A percentile compares a stretch with the other conserved stretches of the same genome.
phyloP scores from a whole-genome alignment of 164 flowering plant species.

The Annona squamosa region DNA sequence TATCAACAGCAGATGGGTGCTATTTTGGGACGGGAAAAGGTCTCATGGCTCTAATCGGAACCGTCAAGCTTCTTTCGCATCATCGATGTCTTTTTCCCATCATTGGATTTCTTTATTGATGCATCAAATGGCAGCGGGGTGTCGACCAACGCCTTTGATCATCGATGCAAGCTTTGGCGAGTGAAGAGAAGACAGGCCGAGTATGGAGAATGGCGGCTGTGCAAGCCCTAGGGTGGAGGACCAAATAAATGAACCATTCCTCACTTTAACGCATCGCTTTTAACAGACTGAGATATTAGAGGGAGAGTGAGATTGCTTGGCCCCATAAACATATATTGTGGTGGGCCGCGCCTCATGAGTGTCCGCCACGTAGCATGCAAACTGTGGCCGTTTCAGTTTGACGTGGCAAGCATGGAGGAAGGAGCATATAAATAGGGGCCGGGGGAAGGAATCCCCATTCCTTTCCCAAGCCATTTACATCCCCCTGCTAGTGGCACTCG shows the following conservation, averaged over 20 bases:
- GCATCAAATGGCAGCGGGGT: neutral
- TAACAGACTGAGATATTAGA: neutral
- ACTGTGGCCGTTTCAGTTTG: conserved; percentile 22
- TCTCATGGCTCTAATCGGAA: no score
- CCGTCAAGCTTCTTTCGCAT: no score
- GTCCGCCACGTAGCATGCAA: conserved; percentile 25
- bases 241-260: neutral
- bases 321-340: neutral
- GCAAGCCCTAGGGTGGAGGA: neutral
- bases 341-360: neutral
- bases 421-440: conserved; percentile 20
- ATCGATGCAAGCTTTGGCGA: neutral
- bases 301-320: neutral
- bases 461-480: conserved; percentile 1
- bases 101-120: no score
- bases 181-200: neutral
- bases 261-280: no score
- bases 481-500: neutral
- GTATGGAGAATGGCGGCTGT: neutral
- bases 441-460: neutral
- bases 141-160: neutral
- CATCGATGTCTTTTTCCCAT: no score
- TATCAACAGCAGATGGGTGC: neutral
- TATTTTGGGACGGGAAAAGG: neutral
- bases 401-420: conserved; percentile 27